These are phyloP conservation scores for Excoecaria agallocha DNA, from an alignment of 345 rosid genomes.

Conservation along the genomic window DNA sequence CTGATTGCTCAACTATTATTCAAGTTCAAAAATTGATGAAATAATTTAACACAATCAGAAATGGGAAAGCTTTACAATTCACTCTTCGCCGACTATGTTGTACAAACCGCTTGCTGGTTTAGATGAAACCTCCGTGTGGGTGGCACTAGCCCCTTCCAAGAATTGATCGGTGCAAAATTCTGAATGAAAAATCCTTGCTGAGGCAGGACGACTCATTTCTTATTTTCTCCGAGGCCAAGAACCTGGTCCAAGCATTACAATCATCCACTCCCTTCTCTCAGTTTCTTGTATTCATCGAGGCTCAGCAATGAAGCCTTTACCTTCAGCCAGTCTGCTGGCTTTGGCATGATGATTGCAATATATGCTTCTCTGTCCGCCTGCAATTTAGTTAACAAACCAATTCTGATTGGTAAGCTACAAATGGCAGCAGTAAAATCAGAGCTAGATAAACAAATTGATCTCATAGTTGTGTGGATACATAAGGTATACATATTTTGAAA, in stretches of 20 bases:
- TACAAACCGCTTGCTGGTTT: not conserved
- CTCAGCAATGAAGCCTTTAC: conserved; percentile 52
- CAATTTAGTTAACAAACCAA: conserved; percentile 4
- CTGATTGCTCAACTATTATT: not conserved
- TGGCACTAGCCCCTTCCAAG: not conserved
- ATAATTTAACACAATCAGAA: not conserved
- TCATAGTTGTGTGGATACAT: not conserved
- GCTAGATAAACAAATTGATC: not conserved
- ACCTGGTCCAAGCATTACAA: not conserved
- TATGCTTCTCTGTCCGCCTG: conserved; percentile 95
- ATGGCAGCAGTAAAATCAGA: not conserved
- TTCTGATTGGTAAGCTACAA: not conserved
- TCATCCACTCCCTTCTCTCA: conserved; percentile 23
- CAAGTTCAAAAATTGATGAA: not conserved
- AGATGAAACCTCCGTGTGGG: not conserved
- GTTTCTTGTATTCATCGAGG: conserved; percentile 59
- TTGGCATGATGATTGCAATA: conserved; percentile 86
- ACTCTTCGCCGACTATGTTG: not conserved
- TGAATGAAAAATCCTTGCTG: not conserved
- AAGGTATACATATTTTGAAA: not conserved
- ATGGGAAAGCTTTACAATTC: not conserved
- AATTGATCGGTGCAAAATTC: not conserved
- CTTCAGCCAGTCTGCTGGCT: conserved; percentile 80
- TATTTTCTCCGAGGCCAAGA: not conserved
- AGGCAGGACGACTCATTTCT: not conserved